These are phyloP conservation scores for Sisymbrium altissimum DNA, from an alignment of 345 rosid genomes.

Conservation along the genomic window DNA sequence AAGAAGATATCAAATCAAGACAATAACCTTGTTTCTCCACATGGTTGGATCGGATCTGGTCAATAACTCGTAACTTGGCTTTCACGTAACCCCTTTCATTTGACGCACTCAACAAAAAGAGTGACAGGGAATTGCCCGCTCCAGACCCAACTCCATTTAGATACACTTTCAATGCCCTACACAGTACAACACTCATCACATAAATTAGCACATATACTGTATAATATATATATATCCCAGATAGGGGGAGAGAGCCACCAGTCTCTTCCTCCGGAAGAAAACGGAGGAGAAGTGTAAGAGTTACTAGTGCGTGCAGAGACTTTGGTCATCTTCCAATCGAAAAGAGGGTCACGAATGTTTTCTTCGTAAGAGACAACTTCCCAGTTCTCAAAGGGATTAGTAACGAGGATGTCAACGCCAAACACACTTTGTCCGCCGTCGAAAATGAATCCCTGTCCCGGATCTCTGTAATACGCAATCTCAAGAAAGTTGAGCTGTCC, in stretches of 20 bases:
- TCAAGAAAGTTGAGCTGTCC: not conserved
- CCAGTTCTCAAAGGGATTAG: not conserved
- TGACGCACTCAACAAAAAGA: not conserved
- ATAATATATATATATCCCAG: not conserved
- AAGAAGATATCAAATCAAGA: not conserved
- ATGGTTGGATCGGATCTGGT: not conserved
- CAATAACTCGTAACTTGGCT: slow-evolving; percentile 19
- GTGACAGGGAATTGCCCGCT: slow-evolving; percentile 10
- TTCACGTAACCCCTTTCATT: slow-evolving; percentile 4
- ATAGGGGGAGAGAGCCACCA: slow-evolving; percentile 7
- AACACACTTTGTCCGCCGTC: slow-evolving; percentile 20
- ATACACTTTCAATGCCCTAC: slow-evolving; percentile 17
- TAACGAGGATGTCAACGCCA: slow-evolving; percentile 16
- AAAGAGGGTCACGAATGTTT: slow-evolving; percentile 9
- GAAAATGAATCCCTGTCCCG: not conserved
- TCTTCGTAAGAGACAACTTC: slow-evolving; percentile 13
- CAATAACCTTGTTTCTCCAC: slow-evolving; percentile 5
- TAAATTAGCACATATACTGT: not conserved
- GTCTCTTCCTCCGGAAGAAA: slow-evolving; percentile 21
- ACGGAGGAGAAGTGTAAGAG: not conserved
- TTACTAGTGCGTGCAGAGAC: not conserved
- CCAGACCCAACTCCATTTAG: slow-evolving; percentile 23
- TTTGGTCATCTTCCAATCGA: not conserved
- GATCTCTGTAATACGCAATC: not conserved
- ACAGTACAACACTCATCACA: not conserved